These are phyloP conservation scores for Beta lomatogona DNA, from an alignment of 179 eudicot genomes.

Conservation along the genomic window DNA sequence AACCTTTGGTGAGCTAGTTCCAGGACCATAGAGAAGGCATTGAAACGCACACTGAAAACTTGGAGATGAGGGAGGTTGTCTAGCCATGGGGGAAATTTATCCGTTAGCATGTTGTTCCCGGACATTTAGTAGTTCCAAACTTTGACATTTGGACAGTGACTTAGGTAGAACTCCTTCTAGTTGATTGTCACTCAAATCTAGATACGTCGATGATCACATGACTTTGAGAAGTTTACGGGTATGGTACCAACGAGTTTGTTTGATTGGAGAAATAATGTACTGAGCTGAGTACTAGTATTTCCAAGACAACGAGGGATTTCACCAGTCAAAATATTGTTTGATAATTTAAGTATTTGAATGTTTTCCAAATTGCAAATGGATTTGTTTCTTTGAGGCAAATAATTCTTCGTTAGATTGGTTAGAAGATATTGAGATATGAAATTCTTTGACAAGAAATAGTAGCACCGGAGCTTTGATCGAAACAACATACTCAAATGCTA, in stretches of 20 bases:
- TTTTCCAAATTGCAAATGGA: too few species aligned
- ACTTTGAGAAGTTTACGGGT: conserved; percentile 1
- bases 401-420: too few species aligned
- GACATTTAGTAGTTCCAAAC: conserved; percentile 10
- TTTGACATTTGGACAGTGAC: conserved; percentile 20
- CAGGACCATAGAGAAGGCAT: conserved; percentile 12
- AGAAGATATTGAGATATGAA: too few species aligned
- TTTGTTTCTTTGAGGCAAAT: too few species aligned
- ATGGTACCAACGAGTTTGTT: conserved; percentile 26
- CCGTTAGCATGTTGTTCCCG: conserved; percentile 11
- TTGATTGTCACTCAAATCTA: conserved; percentile 22
- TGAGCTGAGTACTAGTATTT: too few species aligned
- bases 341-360: too few species aligned
- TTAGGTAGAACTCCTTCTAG: conserved; percentile 18
- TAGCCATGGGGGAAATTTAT: conserved; percentile 12
- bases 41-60: conserved; percentile 15
- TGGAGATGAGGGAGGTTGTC: conserved; percentile 14
- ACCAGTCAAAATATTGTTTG: too few species aligned
- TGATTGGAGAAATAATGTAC: not conserved
- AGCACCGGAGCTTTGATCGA: too few species aligned
- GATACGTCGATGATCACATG: not conserved
- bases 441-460: too few species aligned
- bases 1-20: not conserved
- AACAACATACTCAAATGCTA: too few species aligned
- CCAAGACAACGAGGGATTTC: too few species aligned